A percentile compares a stretch with the other conserved stretches of the same genome.
Evolutionary conservation across 768 basidiomycete species (phyloP).

Genomic region (Boletus speciosus): DNA sequence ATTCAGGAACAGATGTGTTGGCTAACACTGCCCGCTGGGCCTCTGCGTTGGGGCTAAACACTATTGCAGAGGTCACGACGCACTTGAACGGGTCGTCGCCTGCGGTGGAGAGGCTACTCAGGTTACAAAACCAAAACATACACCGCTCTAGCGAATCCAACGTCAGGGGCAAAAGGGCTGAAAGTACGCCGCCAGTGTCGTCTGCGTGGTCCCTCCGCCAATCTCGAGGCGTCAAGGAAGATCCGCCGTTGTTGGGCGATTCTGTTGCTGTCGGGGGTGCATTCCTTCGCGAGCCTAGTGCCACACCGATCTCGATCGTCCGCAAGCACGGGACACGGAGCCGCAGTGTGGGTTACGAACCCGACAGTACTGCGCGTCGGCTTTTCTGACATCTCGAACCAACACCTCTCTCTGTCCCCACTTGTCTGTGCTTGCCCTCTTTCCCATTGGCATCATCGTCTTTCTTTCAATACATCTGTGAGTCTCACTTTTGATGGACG

Average conservation of each 20-base stretch:
- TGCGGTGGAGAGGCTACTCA: constrained; percentile 22
- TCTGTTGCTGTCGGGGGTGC: constrained; percentile 3
- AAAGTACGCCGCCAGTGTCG: constrained; percentile 30
- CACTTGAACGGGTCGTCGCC: constrained; percentile 14
- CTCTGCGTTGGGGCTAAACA: constrained; percentile 17
- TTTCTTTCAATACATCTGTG: constrained; percentile 8
- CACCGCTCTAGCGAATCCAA: background rate
- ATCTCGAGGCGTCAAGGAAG: constrained; percentile 14
- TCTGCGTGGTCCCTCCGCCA: constrained; percentile 17
- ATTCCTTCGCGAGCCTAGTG: constrained; percentile 29
- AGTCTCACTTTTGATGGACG: constrained; percentile 12
- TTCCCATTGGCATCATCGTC: background rate
- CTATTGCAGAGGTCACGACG: constrained; percentile 23
- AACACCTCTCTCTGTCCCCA: background rate
- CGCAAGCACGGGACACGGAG: constrained; percentile 24
- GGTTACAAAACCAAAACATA: constrained; percentile 10
- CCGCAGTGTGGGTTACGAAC: constrained; percentile 26
- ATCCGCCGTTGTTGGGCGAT: constrained; percentile 5
- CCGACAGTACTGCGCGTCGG: constrained; percentile 7
- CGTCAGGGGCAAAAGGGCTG: constrained; percentile 21
- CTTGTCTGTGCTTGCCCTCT: background rate
- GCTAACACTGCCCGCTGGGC: constrained; percentile 30
- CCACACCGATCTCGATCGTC: constrained; percentile 22
- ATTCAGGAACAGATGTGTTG: constrained; percentile 20
- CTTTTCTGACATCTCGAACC: constrained; percentile 10